Evolutionary conservation across 805 yeast genomes (phyloP).

Genomic region (Monosporozyma aerobia): DNA sequence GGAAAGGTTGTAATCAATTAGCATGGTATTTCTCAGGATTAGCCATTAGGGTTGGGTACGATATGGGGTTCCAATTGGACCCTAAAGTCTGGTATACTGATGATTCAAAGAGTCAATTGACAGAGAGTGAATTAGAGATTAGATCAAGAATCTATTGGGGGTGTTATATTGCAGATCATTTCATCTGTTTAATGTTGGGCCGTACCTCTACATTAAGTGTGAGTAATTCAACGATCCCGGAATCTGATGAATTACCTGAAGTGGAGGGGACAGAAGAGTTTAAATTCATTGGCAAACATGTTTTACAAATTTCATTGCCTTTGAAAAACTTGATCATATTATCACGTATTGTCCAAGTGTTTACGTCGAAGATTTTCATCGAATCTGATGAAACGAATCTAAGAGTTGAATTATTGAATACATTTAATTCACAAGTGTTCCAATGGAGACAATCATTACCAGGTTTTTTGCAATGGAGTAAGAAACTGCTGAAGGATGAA

Average conservation of each 20-base stretch:
- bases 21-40: slow-evolving; percentile 59
- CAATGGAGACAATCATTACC: slow-evolving; percentile 46
- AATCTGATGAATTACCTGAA: slow-evolving; percentile 50
- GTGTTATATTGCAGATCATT: slow-evolving; percentile 54
- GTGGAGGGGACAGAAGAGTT: slow-evolving; percentile 55
- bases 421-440: slow-evolving; percentile 42
- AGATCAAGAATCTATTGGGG: slow-evolving; percentile 61
- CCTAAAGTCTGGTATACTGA: slow-evolving; percentile 49
- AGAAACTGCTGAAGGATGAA: slow-evolving; percentile 30
- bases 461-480: slow-evolving; percentile 41
- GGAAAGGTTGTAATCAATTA: slow-evolving; percentile 46
- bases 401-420: slow-evolving; percentile 30
- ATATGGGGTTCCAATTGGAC: slow-evolving; percentile 53
- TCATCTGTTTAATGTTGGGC: slow-evolving; percentile 50
- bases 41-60: slow-evolving; percentile 57
- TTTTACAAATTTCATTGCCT: slow-evolving; percentile 27
- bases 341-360: slow-evolving; percentile 32
- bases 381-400: slow-evolving; percentile 27
- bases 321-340: slow-evolving; percentile 37
- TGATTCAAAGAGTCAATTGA: slow-evolving; percentile 30
- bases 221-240: slow-evolving; percentile 52
- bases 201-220: slow-evolving; percentile 47
- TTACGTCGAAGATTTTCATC: slow-evolving; percentile 28
- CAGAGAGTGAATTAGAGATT: slow-evolving; percentile 45
- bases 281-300: slow-evolving; percentile 31